Conservation (phyloP, 495 filamentous ascomycete genomes). For the Xylaria nigripes region DNA sequence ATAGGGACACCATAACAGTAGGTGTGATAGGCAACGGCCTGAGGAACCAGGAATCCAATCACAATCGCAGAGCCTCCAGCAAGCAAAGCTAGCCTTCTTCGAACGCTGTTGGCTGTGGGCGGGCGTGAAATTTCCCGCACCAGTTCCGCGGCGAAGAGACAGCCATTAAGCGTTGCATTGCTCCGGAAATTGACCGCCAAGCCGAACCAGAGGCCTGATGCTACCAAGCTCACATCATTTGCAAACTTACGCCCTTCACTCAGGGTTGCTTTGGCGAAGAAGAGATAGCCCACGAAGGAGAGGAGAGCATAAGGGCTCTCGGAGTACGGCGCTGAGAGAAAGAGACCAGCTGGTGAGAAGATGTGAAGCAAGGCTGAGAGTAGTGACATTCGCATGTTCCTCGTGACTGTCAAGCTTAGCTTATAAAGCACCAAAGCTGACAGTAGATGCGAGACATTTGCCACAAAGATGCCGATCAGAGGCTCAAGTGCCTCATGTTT, state of each 20-base stretch:
- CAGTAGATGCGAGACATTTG: constrained; percentile 64
- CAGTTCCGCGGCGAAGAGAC: constrained; percentile 40
- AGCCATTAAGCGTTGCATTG: constrained; percentile 81
- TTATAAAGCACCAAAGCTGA: constrained; percentile 64
- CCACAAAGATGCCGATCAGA: constrained; percentile 52
- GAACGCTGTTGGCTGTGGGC: constrained; percentile 25
- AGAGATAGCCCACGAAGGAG: constrained; percentile 61
- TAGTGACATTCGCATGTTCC: constrained; percentile 49
- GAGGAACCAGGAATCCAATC: constrained; percentile 59
- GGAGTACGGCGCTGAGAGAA: constrained; percentile 79
- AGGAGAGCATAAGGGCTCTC: constrained; percentile 76
- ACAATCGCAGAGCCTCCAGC: constrained; percentile 60
- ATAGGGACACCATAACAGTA: constrained; percentile 49
- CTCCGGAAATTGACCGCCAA: constrained; percentile 67
- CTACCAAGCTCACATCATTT: constrained; percentile 39
- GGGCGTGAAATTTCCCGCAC: constrained; percentile 43
- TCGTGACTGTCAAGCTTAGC: constrained; percentile 41
- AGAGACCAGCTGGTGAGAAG: constrained; percentile 77
- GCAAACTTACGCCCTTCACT: constrained; percentile 15
- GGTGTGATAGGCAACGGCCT: constrained; percentile 61
- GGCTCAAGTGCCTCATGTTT: constrained; percentile 23
- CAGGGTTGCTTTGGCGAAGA: constrained; percentile 54
- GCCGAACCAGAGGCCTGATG: constrained; percentile 61
- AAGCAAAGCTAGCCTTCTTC: constrained; percentile 47
- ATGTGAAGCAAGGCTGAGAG: constrained; percentile 66